Conservation (phyloP, 2,329 filamentous ascomycete species). For the Neofusicoccum kwambonambiense region DNA sequence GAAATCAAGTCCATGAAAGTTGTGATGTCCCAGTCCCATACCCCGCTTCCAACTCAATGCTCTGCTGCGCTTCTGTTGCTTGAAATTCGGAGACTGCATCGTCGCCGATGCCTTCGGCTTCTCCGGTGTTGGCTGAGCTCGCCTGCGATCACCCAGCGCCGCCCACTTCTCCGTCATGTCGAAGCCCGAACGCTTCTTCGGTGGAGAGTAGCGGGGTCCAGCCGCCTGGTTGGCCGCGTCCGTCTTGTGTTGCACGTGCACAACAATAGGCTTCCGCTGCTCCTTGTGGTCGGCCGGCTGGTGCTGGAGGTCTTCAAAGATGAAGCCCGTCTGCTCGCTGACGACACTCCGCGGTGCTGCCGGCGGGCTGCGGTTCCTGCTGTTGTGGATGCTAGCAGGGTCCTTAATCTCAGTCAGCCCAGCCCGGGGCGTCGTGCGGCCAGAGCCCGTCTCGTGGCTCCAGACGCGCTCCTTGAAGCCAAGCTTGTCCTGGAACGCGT, state of each 20-base stretch:
- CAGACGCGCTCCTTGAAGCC: slow-evolving; percentile 34
- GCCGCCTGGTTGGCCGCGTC: background rate
- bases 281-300: slow-evolving; percentile 53
- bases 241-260: slow-evolving; percentile 27
- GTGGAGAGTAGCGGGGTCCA: slow-evolving; percentile 60
- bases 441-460: slow-evolving; percentile 40
- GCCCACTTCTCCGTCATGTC: slow-evolving; percentile 77
- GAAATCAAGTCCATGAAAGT: slow-evolving; percentile 9
- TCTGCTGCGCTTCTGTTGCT: slow-evolving; percentile 39
- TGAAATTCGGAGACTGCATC: slow-evolving; percentile 31
- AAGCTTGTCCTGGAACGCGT: slow-evolving; percentile 38
- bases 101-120: slow-evolving; percentile 39
- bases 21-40: slow-evolving; percentile 19
- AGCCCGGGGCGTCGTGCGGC: slow-evolving; percentile 50
- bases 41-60: slow-evolving; percentile 35
- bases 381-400: slow-evolving; percentile 53
- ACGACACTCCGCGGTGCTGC: slow-evolving; percentile 46
- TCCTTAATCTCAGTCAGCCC: slow-evolving; percentile 56
- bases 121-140: slow-evolving; percentile 55
- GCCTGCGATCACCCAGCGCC: slow-evolving; percentile 78
- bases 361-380: slow-evolving; percentile 37
- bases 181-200: slow-evolving; percentile 57
- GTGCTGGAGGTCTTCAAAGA: slow-evolving; percentile 73
- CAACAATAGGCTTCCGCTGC: slow-evolving; percentile 21
- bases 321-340: slow-evolving; percentile 66